phyloP scores from a whole-genome alignment of 129 eudicot species.

The Flaveria robusta region DNA sequence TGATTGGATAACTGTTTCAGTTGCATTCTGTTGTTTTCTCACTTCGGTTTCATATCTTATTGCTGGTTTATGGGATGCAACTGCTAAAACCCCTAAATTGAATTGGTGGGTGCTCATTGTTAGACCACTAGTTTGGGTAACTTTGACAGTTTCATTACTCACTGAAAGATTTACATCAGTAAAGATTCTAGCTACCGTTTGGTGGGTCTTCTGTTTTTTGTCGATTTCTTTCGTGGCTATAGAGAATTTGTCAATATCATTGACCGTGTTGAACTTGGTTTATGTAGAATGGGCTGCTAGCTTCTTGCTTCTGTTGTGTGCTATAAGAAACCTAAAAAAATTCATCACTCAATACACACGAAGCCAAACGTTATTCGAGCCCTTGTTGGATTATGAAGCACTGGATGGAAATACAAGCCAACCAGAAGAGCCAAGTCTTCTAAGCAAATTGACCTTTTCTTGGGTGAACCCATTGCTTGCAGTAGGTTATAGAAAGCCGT shows the following conservation, averaged over 20 bases:
- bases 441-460: slow-evolving; percentile 52
- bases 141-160: slow-evolving; percentile 42
- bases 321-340: slow-evolving; percentile 31
- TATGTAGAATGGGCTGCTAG: slow-evolving; percentile 46
- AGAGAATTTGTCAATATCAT: slow-evolving; percentile 4
- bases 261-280: slow-evolving; percentile 29
- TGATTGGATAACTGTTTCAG: slow-evolving; percentile 27
- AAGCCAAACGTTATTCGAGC: slow-evolving; percentile 27
- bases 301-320: slow-evolving; percentile 53
- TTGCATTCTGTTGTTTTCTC: slow-evolving; percentile 43
- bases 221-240: slow-evolving; percentile 36
- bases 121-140: slow-evolving; percentile 49
- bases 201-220: slow-evolving; percentile 46
- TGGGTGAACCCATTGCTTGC: slow-evolving; percentile 61
- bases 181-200: slow-evolving; percentile 35
- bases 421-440: slow-evolving; percentile 36
- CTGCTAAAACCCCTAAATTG: slow-evolving; percentile 10
- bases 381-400: slow-evolving; percentile 38
- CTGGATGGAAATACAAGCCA: slow-evolving; percentile 13
- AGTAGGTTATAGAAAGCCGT: slow-evolving; percentile 44
- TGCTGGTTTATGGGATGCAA: slow-evolving; percentile 37
- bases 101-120: slow-evolving; percentile 33
- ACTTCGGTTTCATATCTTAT: slow-evolving; percentile 37
- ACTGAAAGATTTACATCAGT: slow-evolving; percentile 41
- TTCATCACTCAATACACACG: slow-evolving; percentile 11